Percentiles rank a stretch among this genome's conserved stretches.
Conservation (phyloP, 2,329 filamentous ascomycete species). For the Diaporthe helianthi region DNA sequence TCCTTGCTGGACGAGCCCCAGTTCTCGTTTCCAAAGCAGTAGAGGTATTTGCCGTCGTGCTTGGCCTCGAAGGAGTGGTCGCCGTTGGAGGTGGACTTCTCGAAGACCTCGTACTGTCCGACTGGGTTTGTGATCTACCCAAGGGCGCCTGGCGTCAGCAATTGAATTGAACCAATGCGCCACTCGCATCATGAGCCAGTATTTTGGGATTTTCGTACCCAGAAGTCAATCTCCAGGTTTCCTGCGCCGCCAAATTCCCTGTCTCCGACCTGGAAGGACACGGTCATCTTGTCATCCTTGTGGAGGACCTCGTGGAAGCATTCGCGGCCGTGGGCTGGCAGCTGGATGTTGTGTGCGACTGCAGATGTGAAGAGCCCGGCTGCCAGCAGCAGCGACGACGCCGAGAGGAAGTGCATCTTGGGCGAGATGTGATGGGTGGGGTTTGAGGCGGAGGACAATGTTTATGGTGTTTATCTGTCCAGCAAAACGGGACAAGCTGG, state of each 20-base stretch:
- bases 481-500: conserved; percentile 33
- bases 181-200: not conserved
- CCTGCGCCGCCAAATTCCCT: conserved; percentile 93
- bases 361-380: conserved; percentile 66
- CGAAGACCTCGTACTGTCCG: conserved; percentile 77
- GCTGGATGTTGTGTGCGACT: conserved; percentile 92
- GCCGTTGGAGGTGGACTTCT: conserved; percentile 84
- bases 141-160: conserved; percentile 16
- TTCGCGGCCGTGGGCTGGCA: conserved; percentile 90
- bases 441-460: conserved; percentile 24
- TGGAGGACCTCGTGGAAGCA: conserved; percentile 97
- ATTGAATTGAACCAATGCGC: conserved; percentile 34
- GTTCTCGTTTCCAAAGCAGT: conserved; percentile 99
- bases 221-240: conserved; percentile 97
- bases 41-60: conserved; percentile 86
- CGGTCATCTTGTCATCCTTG: conserved; percentile 96
- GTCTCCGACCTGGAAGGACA: conserved; percentile 97
- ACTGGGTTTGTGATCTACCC: conserved; percentile 78
- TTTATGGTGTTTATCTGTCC: conserved; percentile 28
- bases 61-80: conserved; percentile 90
- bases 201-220: conserved; percentile 66
- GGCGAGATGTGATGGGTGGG: conserved; percentile 31
- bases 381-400: conserved; percentile 49
- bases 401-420: conserved; percentile 53
- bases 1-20: conserved; percentile 97